Evolutionary conservation across 306 rosid species (phyloP), one percentile per base, ranked within the genome.

Genomic region (Canavalia gladiata): DNA sequence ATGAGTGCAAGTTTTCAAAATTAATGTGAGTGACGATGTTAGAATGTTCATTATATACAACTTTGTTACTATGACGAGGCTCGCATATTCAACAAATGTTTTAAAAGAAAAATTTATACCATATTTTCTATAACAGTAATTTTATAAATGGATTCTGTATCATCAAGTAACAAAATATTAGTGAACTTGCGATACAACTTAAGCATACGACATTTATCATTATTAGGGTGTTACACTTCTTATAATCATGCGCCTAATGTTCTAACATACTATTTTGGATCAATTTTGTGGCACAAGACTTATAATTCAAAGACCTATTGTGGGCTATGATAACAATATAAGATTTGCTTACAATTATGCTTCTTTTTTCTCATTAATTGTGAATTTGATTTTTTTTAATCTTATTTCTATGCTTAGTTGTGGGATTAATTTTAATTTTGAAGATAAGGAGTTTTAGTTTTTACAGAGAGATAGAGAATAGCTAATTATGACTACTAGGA

Each of bases 331-430:
- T 90, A 77, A 73, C 7, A 52, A 54, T 74, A 80, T 69, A 74
- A 91, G 99, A 98, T 95, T 74, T 84, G 94, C 66, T 60, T 82
- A 83, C 59, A 12, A 68, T 78, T 11, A 41, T 1, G 3, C 41
- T 18, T 4, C 41, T 4, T 4, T 37, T 37, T 37, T 37, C 37
- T 72, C 57, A 54, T 33, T 75, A 29, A 5, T 34, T 68, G 50
- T 68, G 30, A 75, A 66, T 42, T 74, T 54, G 35, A 52, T 8
- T 55, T 41, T 50, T 76, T 70, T 63, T 29, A 25, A 4, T 75
- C 45, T 68, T 35, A 13, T 39, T 9, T 80, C 70, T 30, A 25
- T 63, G 76, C 25, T 47, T 72, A n/a, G 34, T 46, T 81, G 46
- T 64, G 58, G 42, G 29, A 39, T 73, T 78, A 34, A 45, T 76